phyloP scores from a whole-genome alignment of 1,284 basidiomycete species.

The Ustilago tritici region DNA sequence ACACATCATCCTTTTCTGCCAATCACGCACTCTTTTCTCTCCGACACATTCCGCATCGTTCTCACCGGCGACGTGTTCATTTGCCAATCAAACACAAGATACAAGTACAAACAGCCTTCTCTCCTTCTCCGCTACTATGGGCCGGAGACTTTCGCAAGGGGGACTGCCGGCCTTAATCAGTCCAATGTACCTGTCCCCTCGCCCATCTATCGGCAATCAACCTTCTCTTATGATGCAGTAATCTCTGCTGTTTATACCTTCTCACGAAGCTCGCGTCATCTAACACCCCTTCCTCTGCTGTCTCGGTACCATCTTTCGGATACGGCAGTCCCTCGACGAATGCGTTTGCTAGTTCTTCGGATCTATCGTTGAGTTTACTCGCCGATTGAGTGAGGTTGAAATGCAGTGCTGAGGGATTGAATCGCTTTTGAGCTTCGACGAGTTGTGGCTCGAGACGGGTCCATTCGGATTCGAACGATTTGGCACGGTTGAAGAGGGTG shows the following conservation, averaged over 20 bases:
- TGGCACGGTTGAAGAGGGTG: constrained; percentile 53
- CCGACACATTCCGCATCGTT: background rate
- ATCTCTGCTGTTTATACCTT: constrained; percentile 54
- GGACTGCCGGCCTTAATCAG: constrained; percentile 18
- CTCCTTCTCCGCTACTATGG: too few species aligned
- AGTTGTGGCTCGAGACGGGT: constrained; percentile 40
- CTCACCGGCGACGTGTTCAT: background rate
- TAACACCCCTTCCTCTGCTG: constrained; percentile 19
- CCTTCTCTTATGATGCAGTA: constrained; percentile 51
- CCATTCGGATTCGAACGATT: constrained; percentile 51
- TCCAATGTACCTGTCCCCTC: constrained; percentile 52
- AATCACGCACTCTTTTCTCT: background rate
- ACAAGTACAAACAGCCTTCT: background rate
- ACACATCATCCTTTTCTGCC: background rate
- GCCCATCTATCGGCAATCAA: constrained; percentile 58
- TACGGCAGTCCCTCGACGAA: constrained; percentile 62
- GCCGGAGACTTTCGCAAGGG: background rate
- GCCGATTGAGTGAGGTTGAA: constrained; percentile 53
- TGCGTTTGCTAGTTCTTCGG: constrained; percentile 63
- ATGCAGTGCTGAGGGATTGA: constrained; percentile 56
- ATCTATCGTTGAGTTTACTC: constrained; percentile 54
- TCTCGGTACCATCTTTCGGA: constrained; percentile 33
- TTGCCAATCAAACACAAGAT: background rate
- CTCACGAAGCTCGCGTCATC: constrained; percentile 53
- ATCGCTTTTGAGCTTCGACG: constrained; percentile 57